Base-by-base conservation (phyloP, 2,329 filamentous ascomycete genomes). In the Tolypocladium nubicola region DNA sequence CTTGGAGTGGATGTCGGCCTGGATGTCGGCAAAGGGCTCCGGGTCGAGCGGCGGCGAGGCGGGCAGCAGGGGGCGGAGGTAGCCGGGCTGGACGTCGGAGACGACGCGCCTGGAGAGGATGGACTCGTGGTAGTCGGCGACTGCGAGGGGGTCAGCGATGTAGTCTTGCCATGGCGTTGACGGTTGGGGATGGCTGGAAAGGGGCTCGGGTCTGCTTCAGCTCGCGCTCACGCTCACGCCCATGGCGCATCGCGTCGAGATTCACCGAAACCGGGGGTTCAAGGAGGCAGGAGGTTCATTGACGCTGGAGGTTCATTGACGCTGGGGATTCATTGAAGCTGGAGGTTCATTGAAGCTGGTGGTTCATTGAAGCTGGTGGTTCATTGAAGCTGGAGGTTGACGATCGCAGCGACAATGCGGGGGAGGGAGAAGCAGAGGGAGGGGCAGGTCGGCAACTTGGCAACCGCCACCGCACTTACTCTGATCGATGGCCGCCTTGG, bases 71-170 rank as follows among this genome's bases (percentile, higher is more conserved):
- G 88, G 86, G 53, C 85, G 83, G 11, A 97, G 83, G 70, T 96
- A 97, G 57, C 93, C 93, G 0, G 93, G 93, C 59, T 87, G 77
- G 54, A 97, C 86, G 56, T 82, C 82, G 14, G 92, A 87, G 10
- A 95, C 76, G 41, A 96, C 91, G 52, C 83, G 83, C 21, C 84
- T 84, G 2, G 82, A 76, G 54, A 83, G 77, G 56, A 97, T 79
- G 26, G 78, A 88, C 61, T 92, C 85, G 68, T 94, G 93, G 76
- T 97, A 96, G 56, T 84, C 79, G 67, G 90, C 84, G 67, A 97
- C 90, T 94, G 66, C 14, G 45, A 49, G 26, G 19, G 19, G 19
- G 52, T 54, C 23, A 54, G 38, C 38, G 38, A 19, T 16, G 52
- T 6, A 10, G 19, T 30, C 14, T 41, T 19, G 38, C 3, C 35